These are phyloP conservation scores for Diaporthe sp. DNA, from an alignment of 2,329 filamentous ascomycete species.

Conservation along the genomic window DNA sequence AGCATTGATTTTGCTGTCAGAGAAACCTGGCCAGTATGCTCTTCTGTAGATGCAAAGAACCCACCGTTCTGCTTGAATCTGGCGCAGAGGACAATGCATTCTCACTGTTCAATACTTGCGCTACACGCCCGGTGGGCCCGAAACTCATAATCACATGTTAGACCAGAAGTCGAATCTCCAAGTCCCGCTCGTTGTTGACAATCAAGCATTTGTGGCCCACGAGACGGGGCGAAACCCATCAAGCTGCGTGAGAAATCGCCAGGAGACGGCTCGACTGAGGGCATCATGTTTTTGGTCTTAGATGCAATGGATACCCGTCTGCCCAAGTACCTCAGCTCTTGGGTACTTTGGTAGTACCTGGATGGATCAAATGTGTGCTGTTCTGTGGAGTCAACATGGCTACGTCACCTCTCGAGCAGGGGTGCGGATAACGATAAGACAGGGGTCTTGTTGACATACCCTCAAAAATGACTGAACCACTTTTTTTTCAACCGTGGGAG, in stretches of 20 bases:
- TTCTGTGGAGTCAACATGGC: slow-evolving; percentile 31
- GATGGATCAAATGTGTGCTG: slow-evolving; percentile 23
- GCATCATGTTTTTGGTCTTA: background rate
- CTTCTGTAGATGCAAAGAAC: background rate
- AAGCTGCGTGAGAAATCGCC: background rate
- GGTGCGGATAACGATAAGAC: slow-evolving; percentile 28
- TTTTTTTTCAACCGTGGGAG: background rate
- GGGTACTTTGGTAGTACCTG: background rate
- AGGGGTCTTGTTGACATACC: slow-evolving; percentile 25
- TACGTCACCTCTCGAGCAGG: slow-evolving; percentile 29
- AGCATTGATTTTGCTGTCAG: background rate
- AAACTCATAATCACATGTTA: slow-evolving; percentile 31
- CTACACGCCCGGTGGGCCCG: background rate
- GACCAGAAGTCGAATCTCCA: background rate
- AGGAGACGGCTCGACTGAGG: background rate
- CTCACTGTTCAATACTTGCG: background rate
- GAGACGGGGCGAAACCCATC: background rate
- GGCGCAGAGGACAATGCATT: background rate
- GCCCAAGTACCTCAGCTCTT: background rate
- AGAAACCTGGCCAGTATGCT: background rate
- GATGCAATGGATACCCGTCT: background rate
- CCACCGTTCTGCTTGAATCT: background rate
- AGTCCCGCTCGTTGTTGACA: background rate
- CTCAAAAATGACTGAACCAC: background rate
- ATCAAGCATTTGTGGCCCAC: background rate